Percentiles rank a stretch among this genome's conserved stretches.
Conservation (phyloP, 345 rosid species). For the Eucalyptus microcorys region DNA sequence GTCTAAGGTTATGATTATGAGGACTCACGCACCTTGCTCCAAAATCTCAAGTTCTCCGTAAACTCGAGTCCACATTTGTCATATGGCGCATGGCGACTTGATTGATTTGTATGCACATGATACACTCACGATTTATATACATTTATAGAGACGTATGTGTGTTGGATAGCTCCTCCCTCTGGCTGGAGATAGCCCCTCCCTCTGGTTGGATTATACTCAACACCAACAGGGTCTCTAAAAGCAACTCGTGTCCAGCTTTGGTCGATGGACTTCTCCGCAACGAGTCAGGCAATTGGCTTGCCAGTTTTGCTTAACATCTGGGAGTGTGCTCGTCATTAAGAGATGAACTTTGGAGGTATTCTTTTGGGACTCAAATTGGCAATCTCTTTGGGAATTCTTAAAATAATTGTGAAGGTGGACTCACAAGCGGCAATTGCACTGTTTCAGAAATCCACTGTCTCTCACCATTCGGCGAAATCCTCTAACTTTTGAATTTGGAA, state of each 20-base stretch:
- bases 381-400: background rate
- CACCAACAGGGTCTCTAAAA: too few relatives aligned
- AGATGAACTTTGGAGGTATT: background rate
- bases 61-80: background rate
- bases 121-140: background rate
- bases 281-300: background rate
- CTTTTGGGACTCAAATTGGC: background rate
- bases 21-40: background rate
- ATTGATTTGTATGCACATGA: background rate
- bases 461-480: background rate
- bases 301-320: background rate
- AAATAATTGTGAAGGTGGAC: background rate
- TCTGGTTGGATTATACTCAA: too few relatives aligned
- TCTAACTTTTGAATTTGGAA: background rate
- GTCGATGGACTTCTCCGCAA: background rate
- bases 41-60: background rate
- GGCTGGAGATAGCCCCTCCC: too few relatives aligned
- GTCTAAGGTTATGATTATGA: background rate
- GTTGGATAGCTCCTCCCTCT: too few relatives aligned
- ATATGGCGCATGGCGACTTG: background rate
- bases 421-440: background rate
- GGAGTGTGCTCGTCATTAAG: background rate
- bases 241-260: background rate
- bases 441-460: background rate
- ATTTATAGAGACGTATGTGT: background rate